phyloP scores from a whole-genome alignment of 1,284 basidiomycete species.

The Coriolopsis trogii region DNA sequence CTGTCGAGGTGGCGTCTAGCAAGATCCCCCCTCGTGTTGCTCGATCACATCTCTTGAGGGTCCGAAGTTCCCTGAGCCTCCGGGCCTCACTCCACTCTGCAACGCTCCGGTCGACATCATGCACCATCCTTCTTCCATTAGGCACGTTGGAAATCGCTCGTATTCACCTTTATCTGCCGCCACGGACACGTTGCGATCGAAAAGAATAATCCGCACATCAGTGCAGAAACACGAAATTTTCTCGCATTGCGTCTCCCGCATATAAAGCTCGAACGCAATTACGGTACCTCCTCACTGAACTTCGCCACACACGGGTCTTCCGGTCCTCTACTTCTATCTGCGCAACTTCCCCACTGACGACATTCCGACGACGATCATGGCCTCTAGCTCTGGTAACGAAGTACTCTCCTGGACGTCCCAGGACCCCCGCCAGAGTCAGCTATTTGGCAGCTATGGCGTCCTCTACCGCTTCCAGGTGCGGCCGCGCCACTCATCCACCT shows the following conservation, averaged over 20 bases:
- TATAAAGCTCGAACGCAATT: constrained; percentile 38
- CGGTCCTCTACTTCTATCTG: constrained; percentile 22
- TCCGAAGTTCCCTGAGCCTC: no score
- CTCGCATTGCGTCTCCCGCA: constrained; percentile 32
- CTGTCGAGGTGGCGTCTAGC: constrained; percentile 50
- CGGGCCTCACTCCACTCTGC: constrained; percentile 71
- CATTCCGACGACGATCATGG: constrained; percentile 42
- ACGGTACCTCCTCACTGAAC: constrained; percentile 29
- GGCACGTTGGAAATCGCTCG: constrained; percentile 69
- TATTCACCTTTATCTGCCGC: constrained; percentile 72
- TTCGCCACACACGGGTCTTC: constrained; percentile 27
- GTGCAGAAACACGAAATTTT: constrained; percentile 47
- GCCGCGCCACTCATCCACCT: constrained; percentile 16
- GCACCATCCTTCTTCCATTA: constrained; percentile 56
- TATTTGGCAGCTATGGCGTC: constrained; percentile 80
- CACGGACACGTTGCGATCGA: constrained; percentile 76
- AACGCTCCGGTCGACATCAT: constrained; percentile 56
- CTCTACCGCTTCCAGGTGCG: constrained; percentile 79
- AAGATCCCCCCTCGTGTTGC: constrained; percentile 57
- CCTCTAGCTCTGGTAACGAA: constrained; percentile 61
- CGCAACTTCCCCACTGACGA: constrained; percentile 25
- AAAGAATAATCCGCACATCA: constrained; percentile 59
- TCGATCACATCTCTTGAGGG: constrained; percentile 70
- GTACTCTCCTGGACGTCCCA: constrained; percentile 84
- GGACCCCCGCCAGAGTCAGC: constrained; percentile 77